These are phyloP conservation scores for Beta vulgaris DNA, from an alignment of 148 eudicot genomes.

Conservation along the genomic window DNA sequence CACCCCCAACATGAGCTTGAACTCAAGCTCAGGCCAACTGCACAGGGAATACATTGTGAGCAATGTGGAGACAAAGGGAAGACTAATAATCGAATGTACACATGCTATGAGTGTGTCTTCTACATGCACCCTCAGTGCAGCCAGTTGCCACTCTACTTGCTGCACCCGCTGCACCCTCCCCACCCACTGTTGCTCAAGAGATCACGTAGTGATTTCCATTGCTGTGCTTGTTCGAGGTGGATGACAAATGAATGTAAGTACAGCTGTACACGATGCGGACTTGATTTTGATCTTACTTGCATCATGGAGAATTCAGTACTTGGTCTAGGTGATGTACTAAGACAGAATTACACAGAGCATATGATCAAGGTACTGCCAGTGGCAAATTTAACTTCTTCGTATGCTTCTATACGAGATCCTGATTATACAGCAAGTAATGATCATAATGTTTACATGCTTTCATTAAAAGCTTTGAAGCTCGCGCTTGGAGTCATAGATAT, in stretches of 20 bases:
- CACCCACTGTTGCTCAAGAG: slow-evolving; percentile 9
- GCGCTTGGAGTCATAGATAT: too few species aligned
- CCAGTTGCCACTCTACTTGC: slow-evolving; percentile 13
- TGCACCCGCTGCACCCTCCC: slow-evolving; percentile 14
- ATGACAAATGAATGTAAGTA: not conserved
- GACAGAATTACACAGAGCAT: not conserved
- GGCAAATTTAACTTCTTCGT: not conserved
- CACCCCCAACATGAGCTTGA: slow-evolving; percentile 28
- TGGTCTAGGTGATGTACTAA: not conserved
- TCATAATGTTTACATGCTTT: too few species aligned
- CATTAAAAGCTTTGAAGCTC: too few species aligned
- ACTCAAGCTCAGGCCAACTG: slow-evolving; percentile 20
- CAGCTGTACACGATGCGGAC: slow-evolving; percentile 7
- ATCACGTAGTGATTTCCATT: not conserved
- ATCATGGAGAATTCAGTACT: not conserved
- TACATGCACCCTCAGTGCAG: slow-evolving; percentile 19
- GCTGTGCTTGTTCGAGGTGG: not conserved
- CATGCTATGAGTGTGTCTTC: slow-evolving; percentile 17
- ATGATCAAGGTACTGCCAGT: slow-evolving; percentile 12
- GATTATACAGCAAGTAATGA: too few species aligned
- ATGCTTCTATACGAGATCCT: too few species aligned
- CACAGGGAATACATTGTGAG: not conserved
- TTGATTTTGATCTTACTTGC: slow-evolving; percentile 16
- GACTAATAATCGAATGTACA: slow-evolving; percentile 18
- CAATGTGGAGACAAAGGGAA: slow-evolving; percentile 3